A percentile compares a stretch with the other conserved stretches of the same genome.
Evolutionary conservation across 2,329 filamentous ascomycete species (phyloP).

Genomic region (Pestalotiopsis sp.): DNA sequence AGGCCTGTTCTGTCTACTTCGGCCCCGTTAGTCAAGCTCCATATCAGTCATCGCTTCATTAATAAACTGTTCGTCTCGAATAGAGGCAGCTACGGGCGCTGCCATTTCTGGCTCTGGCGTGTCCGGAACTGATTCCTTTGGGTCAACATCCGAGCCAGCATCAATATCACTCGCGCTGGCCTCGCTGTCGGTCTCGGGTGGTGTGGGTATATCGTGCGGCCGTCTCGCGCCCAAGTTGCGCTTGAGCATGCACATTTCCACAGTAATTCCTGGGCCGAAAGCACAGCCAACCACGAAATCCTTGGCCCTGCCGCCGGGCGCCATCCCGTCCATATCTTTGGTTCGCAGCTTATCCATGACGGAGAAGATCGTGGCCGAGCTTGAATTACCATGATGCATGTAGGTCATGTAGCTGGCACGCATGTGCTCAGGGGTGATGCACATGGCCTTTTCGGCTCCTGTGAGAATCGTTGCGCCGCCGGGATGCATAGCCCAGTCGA

Average conservation of each 20-base stretch:
- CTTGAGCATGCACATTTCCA: conserved; percentile 71
- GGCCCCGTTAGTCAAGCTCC: conserved; percentile 15
- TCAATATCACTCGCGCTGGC: conserved; percentile 44
- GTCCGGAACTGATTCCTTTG: conserved; percentile 23
- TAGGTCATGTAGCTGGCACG: conserved; percentile 73
- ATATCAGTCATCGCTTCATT: conserved; percentile 17
- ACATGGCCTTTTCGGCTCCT: conserved; percentile 62
- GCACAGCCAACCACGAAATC: conserved; percentile 69
- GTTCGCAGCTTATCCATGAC: conserved; percentile 64
- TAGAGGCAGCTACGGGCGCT: neutral
- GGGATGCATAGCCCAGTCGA: conserved; percentile 76
- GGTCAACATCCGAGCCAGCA: conserved; percentile 35
- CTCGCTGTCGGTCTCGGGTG: conserved; percentile 59
- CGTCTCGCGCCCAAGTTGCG: conserved; percentile 39
- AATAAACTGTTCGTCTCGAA: conserved; percentile 22
- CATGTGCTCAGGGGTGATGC: conserved; percentile 65
- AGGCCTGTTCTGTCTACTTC: neutral
- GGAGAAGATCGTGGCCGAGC: conserved; percentile 70
- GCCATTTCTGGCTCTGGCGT: conserved; percentile 17
- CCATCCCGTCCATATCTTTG: conserved; percentile 62
- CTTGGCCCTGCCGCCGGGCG: conserved; percentile 49
- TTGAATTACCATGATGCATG: conserved; percentile 69
- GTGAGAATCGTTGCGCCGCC: conserved; percentile 69
- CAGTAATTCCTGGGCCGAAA: conserved; percentile 70
- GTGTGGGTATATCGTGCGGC: conserved; percentile 48